A percentile compares a stretch with the other conserved stretches of the same genome.
These are phyloP conservation scores for Dactylorhiza incarnata DNA, from an alignment of 106 monocot species.

Conservation along the genomic window DNA sequence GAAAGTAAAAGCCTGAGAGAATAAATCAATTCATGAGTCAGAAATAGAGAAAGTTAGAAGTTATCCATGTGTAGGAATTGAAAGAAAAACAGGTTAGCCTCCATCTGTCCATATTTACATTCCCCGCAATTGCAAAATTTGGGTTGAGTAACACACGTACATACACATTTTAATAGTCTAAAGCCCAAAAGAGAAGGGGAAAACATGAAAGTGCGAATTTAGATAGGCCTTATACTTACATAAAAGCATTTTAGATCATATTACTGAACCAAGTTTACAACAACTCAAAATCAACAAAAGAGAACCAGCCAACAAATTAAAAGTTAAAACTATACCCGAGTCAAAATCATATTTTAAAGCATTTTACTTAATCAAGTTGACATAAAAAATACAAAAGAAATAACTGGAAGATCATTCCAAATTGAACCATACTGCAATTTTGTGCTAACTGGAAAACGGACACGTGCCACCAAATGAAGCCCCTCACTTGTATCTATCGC, in stretches of 20 bases:
- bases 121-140: neutral
- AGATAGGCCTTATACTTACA: no score
- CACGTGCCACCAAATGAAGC: neutral
- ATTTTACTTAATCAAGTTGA: no score
- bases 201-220: no score
- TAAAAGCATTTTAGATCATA: no score
- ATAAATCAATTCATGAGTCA: neutral
- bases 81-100: neutral
- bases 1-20: slow-evolving; percentile 49
- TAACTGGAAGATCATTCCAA: neutral
- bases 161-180: no score
- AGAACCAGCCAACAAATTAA: no score
- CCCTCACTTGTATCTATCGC: neutral
- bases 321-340: no score
- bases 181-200: no score
- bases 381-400: neutral
- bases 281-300: no score
- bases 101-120: neutral
- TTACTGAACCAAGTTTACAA: no score
- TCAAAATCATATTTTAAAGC: no score
- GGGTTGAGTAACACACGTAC: neutral
- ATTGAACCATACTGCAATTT: neutral
- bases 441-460: neutral
- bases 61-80: neutral
- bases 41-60: neutral